These are phyloP conservation scores for Rauvolfia tetraphylla DNA, from an alignment of 257 asterid species.

Conservation along the genomic window DNA sequence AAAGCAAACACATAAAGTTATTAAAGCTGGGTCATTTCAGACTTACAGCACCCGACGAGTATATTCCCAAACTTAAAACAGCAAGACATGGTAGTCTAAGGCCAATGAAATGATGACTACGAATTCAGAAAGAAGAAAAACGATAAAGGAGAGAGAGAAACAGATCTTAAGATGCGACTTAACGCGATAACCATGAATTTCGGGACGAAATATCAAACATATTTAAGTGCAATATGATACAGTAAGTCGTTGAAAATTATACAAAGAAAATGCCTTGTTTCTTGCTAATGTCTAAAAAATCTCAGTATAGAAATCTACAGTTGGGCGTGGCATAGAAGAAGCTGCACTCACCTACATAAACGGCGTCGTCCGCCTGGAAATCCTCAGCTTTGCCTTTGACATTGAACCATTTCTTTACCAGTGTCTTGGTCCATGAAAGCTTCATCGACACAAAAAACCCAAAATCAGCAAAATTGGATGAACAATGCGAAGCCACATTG, in stretches of 20 bases:
- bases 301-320: neutral
- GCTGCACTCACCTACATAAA: slow-evolving; percentile 44
- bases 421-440: slow-evolving; percentile 86
- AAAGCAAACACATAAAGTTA: slow-evolving; percentile 43
- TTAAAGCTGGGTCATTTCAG: slow-evolving; percentile 49
- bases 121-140: slow-evolving; percentile 25
- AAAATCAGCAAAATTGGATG: slow-evolving; percentile 35
- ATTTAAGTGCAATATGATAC: slow-evolving; percentile 15
- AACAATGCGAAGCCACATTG: slow-evolving; percentile 24
- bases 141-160: slow-evolving; percentile 8
- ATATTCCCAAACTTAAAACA: slow-evolving; percentile 31
- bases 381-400: slow-evolving; percentile 77
- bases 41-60: slow-evolving; percentile 46
- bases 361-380: slow-evolving; percentile 86
- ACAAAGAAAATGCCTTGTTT: slow-evolving; percentile 6
- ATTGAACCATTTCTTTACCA: slow-evolving; percentile 97
- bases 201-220: slow-evolving; percentile 24
- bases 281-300: slow-evolving; percentile 1
- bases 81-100: slow-evolving; percentile 16
- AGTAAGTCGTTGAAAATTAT: slow-evolving; percentile 14
- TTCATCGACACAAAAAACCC: slow-evolving; percentile 28
- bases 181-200: slow-evolving; percentile 18
- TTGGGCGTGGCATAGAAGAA: neutral
- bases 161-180: slow-evolving; percentile 31
- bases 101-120: slow-evolving; percentile 19